Conservation (phyloP, 257 asterid genomes). For the Salvia miltiorrhiza region DNA sequence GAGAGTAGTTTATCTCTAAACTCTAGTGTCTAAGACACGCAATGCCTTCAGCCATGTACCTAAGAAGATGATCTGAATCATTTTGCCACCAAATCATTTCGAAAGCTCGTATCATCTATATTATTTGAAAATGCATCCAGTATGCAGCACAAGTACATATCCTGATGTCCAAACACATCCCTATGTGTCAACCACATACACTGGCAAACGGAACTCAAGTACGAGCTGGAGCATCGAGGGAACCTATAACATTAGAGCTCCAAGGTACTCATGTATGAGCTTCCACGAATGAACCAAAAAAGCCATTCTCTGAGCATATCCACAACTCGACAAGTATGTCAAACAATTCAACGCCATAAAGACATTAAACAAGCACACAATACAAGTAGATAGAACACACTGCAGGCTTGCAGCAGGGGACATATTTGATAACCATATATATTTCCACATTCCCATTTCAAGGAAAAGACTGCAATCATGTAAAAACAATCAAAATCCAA, state of each 20-base stretch:
- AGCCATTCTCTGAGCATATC: background rate
- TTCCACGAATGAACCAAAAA: background rate
- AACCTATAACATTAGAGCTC: background rate
- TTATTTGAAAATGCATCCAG: background rate
- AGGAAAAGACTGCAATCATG: background rate
- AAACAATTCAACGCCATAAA: background rate
- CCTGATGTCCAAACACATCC: background rate
- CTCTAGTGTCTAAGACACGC: background rate
- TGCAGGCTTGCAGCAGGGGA: background rate
- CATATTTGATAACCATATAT: background rate
- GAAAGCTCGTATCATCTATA: background rate
- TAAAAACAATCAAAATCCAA: background rate
- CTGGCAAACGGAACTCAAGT: background rate
- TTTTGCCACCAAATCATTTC: background rate
- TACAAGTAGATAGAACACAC: constrained; percentile 2
- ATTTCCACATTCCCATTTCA: background rate
- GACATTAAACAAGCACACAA: background rate
- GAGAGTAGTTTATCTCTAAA: background rate
- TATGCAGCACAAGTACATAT: background rate
- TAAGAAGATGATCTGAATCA: background rate
- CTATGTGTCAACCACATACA: background rate
- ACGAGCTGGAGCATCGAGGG: background rate
- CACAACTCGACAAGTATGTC: background rate
- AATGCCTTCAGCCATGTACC: background rate
- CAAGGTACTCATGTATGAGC: background rate